Conservation (phyloP, 805 yeast genomes). For the Teunomyces lycoperdinae region DNA sequence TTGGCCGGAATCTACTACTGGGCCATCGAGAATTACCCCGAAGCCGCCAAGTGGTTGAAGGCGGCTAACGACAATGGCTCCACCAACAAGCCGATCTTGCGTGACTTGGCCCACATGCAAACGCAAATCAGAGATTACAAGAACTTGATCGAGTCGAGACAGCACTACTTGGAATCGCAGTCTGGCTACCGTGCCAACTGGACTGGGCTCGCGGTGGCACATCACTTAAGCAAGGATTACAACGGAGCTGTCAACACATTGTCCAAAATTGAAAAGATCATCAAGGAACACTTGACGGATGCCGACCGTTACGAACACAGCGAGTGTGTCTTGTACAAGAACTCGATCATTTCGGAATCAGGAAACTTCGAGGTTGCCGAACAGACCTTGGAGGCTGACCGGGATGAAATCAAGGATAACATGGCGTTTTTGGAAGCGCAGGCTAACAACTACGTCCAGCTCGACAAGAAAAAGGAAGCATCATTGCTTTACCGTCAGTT, state of each 20-base stretch:
- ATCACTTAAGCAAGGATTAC: slow-evolving; percentile 68
- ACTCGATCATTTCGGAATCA: slow-evolving; percentile 56
- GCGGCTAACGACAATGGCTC: slow-evolving; percentile 76
- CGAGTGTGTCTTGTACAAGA: slow-evolving; percentile 75
- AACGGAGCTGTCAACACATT: slow-evolving; percentile 70
- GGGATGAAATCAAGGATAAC: slow-evolving; percentile 52
- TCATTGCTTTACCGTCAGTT: slow-evolving; percentile 63
- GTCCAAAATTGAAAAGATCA: slow-evolving; percentile 69
- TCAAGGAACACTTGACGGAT: slow-evolving; percentile 64
- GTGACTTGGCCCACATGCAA: slow-evolving; percentile 80
- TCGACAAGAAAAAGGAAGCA: slow-evolving; percentile 62
- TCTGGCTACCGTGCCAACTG: slow-evolving; percentile 88
- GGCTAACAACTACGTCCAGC: slow-evolving; percentile 59
- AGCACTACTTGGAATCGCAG: slow-evolving; percentile 62
- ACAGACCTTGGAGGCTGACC: slow-evolving; percentile 51
- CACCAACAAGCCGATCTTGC: slow-evolving; percentile 69
- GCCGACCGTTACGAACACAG: slow-evolving; percentile 74
- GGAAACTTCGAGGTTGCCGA: slow-evolving; percentile 69
- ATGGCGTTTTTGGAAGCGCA: slow-evolving; percentile 60
- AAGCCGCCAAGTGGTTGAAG: slow-evolving; percentile 75
- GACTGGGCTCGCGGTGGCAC: slow-evolving; percentile 86
- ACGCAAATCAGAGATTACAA: slow-evolving; percentile 75
- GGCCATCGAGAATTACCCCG: slow-evolving; percentile 61
- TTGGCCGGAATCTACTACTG: slow-evolving; percentile 83
- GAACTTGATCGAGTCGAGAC: slow-evolving; percentile 60